Percentiles rank a stretch among this genome's conserved stretches.
Evolutionary conservation across 305 asterid genomes (phyloP).

Genomic region (Ilex paraguariensis): DNA sequence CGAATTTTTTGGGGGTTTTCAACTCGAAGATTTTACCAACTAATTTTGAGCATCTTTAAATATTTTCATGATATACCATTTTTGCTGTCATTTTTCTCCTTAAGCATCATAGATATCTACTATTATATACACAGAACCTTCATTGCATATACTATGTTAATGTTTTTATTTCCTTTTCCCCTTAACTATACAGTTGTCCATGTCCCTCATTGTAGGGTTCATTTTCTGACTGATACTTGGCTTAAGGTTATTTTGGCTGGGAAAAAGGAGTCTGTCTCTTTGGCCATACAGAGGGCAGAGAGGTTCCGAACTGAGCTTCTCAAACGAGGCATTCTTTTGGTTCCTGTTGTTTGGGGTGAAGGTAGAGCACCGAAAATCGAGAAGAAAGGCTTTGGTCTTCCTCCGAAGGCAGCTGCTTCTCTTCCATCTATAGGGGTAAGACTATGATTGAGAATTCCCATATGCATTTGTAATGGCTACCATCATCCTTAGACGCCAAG

Average conservation of each 20-base stretch:
- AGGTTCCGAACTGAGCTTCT: constrained; percentile 82
- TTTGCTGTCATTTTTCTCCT: no score
- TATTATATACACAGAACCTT: no score
- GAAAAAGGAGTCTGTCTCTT: constrained; percentile 64
- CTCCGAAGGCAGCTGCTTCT: constrained; percentile 63
- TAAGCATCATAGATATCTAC: no score
- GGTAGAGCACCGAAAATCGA: constrained; percentile 40
- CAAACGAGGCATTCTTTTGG: constrained; percentile 69
- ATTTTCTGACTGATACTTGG: constrained; percentile 11
- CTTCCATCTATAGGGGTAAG: constrained; percentile 94
- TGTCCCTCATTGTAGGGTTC: constrained; percentile 1
- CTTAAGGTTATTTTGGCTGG: constrained; percentile 91
- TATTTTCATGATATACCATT: no score
- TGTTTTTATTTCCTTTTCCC: no score
- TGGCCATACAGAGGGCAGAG: constrained; percentile 74
- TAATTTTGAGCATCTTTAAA: background rate
- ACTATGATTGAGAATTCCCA: background rate
- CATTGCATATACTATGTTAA: no score
- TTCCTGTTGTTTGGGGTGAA: constrained; percentile 88
- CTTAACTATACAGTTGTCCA: background rate
- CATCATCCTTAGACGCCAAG: no score
- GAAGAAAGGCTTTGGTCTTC: constrained; percentile 86
- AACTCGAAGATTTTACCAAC: background rate
- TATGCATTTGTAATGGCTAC: constrained; percentile 1
- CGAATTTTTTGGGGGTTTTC: background rate